Evolutionary conservation across 2,329 filamentous ascomycete species (phyloP).

Genomic region (Fusarium protoensiforme): DNA sequence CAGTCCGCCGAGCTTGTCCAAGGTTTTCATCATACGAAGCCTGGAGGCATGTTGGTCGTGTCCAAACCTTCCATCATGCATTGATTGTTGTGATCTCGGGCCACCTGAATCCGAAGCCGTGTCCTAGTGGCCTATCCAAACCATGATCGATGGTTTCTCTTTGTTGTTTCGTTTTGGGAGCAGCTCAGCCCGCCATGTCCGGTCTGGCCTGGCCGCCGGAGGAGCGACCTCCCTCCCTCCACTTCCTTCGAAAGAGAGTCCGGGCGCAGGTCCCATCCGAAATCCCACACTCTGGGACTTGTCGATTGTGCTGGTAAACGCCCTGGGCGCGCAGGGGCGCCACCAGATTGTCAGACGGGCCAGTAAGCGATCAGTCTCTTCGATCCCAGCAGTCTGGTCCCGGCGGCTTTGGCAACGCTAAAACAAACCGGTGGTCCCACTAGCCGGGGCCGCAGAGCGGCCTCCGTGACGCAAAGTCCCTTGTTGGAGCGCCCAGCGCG

Average conservation of each 20-base stretch:
- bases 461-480: slow-evolving; percentile 25
- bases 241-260: slow-evolving; percentile 3
- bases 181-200: slow-evolving; percentile 19
- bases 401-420: slow-evolving; percentile 46
- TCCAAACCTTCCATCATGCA: background rate
- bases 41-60: slow-evolving; percentile 14
- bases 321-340: slow-evolving; percentile 25
- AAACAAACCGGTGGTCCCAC: slow-evolving; percentile 43
- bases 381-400: slow-evolving; percentile 49
- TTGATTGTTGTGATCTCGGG: background rate
- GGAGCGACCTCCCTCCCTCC: slow-evolving; percentile 13
- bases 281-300: slow-evolving; percentile 12
- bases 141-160: slow-evolving; percentile 1
- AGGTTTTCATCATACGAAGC: background rate
- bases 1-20: background rate
- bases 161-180: slow-evolving; percentile 3
- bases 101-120: slow-evolving; percentile 20
- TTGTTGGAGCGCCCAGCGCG: slow-evolving; percentile 1
- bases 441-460: slow-evolving; percentile 29
- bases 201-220: slow-evolving; percentile 17
- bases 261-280: slow-evolving; percentile 8
- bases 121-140: background rate
- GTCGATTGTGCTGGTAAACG: slow-evolving; percentile 30
- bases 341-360: slow-evolving; percentile 26
- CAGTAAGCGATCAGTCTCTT: slow-evolving; percentile 34